Percentiles rank a stretch among this genome's conserved stretches.
These are phyloP conservation scores for Pleurostoma richardsiae DNA, from an alignment of 2,329 filamentous ascomycete species.

Conservation along the genomic window DNA sequence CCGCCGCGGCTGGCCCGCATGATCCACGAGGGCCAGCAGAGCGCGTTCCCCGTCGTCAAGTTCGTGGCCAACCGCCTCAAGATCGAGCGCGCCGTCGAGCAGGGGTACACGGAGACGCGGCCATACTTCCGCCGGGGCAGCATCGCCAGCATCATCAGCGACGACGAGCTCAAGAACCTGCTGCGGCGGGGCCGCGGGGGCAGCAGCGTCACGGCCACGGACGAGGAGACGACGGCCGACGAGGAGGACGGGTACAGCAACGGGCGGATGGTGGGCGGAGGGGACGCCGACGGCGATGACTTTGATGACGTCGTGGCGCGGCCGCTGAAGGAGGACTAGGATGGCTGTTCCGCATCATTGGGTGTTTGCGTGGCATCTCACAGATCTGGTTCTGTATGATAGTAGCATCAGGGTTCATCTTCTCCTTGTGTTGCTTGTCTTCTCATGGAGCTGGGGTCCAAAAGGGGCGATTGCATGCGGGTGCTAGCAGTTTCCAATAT, in stretches of 20 bases:
- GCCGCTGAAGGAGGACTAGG: no score
- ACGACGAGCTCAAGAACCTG: constrained; percentile 45
- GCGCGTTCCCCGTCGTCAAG: constrained; percentile 84
- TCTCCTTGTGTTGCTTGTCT: no score
- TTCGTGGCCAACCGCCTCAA: constrained; percentile 86
- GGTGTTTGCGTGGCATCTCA: no score
- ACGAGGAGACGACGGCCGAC: constrained; percentile 9
- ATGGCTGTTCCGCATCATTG: no score
- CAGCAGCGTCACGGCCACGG: constrained; percentile 7
- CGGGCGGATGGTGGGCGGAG: no score
- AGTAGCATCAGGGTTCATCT: no score
- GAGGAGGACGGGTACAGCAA: background rate
- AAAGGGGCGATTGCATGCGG: no score
- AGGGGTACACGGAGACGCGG: constrained; percentile 50
- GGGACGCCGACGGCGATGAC: no score
- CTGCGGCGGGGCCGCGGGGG: constrained; percentile 17
- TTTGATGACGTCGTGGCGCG: no score
- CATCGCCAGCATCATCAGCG: constrained; percentile 56
- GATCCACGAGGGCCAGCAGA: constrained; percentile 86
- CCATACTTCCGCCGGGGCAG: constrained; percentile 39
- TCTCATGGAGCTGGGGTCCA: no score
- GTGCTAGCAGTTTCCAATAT: no score
- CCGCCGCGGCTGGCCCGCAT: constrained; percentile 73
- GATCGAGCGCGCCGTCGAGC: constrained; percentile 67
- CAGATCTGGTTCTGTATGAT: no score